Evolutionary conservation across 371 early-diverging fungal species (phyloP), one percentile per base, ranked within the genome.

Genomic region (Coemansia sp.): DNA sequence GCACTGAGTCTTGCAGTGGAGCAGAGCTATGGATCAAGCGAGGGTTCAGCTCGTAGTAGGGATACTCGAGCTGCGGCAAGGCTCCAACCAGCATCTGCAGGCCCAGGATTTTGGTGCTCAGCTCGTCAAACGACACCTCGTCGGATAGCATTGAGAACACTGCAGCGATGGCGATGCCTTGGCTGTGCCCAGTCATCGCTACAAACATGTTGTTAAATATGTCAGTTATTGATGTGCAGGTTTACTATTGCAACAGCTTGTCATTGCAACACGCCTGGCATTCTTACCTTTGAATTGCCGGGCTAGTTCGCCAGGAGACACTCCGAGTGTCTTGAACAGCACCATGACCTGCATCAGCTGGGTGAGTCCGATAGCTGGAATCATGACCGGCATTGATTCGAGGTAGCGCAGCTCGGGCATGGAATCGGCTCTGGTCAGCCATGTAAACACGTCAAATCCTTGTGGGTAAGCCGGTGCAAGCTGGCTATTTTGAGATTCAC

Each of bases 301-400:
- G 83, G 60, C 57, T 3, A 55, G 49, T 53, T 81, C 75, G 44
- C 69, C 83, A 2, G 84, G 84, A 16, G 78, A 67, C 59, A 80
- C 69, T 33, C 75, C 77, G 32, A 84, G 72, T 7, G 82, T 77
- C 69, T 81, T 71, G 52, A 62, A 67, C 87, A 83, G 77, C 87
- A 94, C 50, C 75, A 93, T 84, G 59, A 76, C 57, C 40, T 78
- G 67, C 68, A 77, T 75, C 12, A 79, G 58, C 62, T 74, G 79
- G 14, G 89, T 89, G 39, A 97, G 81, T 57, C 95, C 94, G 57
- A 94, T 92, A 69, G 94, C 77, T 12, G 95, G 95, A 58, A 94
- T 79, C 64, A 87, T 86, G 58, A 93, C 87, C 24, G 90, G 88
- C 7, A 92, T 91, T 7, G 88, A 86, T 10, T 91, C 74, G 39